Evolutionary conservation across 73 alveolate species (phyloP).

Genomic region (Tetrahymena malaccensis): DNA sequence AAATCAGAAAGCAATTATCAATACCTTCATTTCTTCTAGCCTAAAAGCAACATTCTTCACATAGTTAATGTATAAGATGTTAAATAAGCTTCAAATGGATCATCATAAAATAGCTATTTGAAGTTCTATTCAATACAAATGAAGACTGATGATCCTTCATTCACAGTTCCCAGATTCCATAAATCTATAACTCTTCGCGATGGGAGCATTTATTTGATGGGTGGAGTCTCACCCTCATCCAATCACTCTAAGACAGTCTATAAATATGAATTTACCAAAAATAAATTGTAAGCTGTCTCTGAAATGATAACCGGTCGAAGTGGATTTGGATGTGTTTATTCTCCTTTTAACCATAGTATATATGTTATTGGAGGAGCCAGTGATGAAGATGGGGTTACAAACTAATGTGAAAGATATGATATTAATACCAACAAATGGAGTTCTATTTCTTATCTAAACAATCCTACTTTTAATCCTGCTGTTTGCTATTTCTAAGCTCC

Average conservation of each 20-base stretch:
- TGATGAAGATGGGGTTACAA: not conserved
- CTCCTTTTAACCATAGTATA: not conserved
- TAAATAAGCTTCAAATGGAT: not conserved
- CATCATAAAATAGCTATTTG: not conserved
- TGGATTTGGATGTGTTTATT: not conserved
- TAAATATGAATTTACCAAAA: not conserved
- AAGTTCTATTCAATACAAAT: not conserved
- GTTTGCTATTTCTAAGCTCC: not conserved
- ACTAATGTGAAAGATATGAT: not conserved
- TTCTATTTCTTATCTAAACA: not conserved
- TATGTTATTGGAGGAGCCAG: not conserved
- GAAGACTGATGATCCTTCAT: not conserved
- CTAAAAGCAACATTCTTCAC: not conserved
- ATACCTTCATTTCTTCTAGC: not conserved
- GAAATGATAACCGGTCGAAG: not conserved
- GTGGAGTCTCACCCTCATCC: not conserved
- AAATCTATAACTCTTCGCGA: not conserved
- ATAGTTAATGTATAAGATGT: not conserved
- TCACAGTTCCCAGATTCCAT: not conserved
- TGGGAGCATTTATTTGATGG: not conserved
- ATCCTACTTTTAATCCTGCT: not conserved
- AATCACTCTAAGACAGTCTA: not conserved
- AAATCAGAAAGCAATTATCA: not conserved
- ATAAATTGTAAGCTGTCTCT: not conserved
- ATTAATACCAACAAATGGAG: not conserved